phyloP scores from a whole-genome alignment of 31 red algal genomes.

The Asparagopsis taxiformis region DNA sequence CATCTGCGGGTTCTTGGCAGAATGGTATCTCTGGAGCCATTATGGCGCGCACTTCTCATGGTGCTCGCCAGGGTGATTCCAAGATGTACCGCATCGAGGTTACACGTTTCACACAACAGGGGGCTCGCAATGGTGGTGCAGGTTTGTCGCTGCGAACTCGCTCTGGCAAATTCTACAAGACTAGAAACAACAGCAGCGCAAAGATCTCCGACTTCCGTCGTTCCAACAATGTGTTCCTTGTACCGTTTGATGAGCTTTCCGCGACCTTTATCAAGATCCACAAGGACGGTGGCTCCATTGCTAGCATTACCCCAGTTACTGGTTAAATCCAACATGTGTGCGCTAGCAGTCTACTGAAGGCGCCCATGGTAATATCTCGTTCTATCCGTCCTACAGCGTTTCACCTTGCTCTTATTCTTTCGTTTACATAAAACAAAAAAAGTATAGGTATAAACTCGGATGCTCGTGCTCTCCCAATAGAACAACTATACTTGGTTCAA shows the following conservation, averaged over 20 bases:
- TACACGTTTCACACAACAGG: slow-evolving; percentile 62
- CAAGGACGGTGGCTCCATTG: slow-evolving; percentile 91
- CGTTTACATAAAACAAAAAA: not conserved
- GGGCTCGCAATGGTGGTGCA: slow-evolving; percentile 53
- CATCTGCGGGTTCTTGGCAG: slow-evolving; percentile 70
- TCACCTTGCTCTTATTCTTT: not conserved
- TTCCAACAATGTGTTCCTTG: slow-evolving; percentile 77
- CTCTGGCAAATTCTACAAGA: slow-evolving; percentile 81
- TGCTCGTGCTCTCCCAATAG: no score
- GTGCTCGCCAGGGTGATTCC: slow-evolving; percentile 36
- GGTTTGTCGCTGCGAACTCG: slow-evolving; percentile 67
- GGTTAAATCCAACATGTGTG: slow-evolving; percentile 7
- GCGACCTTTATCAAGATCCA: slow-evolving; percentile 84
- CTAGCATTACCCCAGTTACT: slow-evolving; percentile 75
- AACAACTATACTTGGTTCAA: no score
- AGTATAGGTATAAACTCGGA: no score
- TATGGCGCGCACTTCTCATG: slow-evolving; percentile 73
- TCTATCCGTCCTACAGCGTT: not conserved
- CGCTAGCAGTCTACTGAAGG: not conserved
- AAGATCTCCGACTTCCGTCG: slow-evolving; percentile 84
- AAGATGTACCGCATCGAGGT: slow-evolving; percentile 94
- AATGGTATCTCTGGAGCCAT: slow-evolving; percentile 64
- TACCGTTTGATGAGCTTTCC: slow-evolving; percentile 88
- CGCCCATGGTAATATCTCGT: not conserved
- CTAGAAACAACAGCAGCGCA: slow-evolving; percentile 64